Conservation (phyloP, 257 asterid genomes). For the Solanum neorickii region DNA sequence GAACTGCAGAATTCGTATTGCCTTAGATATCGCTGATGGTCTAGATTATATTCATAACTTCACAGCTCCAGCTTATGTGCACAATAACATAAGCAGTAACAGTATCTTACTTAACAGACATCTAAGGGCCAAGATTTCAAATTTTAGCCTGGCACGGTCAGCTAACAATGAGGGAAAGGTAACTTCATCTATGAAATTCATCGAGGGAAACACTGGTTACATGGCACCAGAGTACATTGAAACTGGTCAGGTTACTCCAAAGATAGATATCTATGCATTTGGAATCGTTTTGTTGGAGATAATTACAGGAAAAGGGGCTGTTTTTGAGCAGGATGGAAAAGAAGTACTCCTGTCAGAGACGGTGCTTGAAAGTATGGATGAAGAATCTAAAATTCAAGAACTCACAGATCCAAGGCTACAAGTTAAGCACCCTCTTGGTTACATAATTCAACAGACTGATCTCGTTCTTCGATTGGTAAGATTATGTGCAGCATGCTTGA, state of each 20-base stretch:
- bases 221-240: conserved; percentile 48
- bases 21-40: conserved; percentile 61
- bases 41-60: conserved; percentile 67
- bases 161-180: conserved; percentile 5
- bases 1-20: conserved; percentile 41
- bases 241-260: conserved; percentile 26
- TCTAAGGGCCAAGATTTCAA: conserved; percentile 57
- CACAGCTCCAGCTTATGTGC: conserved; percentile 53
- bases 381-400: conserved; percentile 5
- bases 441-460: conserved; percentile 36
- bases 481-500: conserved; percentile 41
- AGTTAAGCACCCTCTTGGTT: conserved; percentile 51
- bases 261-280: conserved; percentile 53
- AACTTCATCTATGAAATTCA: conserved; percentile 5
- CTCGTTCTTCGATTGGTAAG: conserved; percentile 33
- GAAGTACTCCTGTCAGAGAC: conserved; percentile 28
- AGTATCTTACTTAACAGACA: conserved; percentile 36
- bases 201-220: conserved; percentile 40
- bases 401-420: conserved; percentile 47
- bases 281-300: conserved; percentile 57
- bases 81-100: conserved; percentile 36
- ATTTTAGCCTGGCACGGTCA: conserved; percentile 37
- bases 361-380: conserved; percentile 9
- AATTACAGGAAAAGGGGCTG: conserved; percentile 48
- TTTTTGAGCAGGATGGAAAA: conserved; percentile 15